Conservation (phyloP, 1,139 yeast species). For the Blastobotrys arbuscula region DNA sequence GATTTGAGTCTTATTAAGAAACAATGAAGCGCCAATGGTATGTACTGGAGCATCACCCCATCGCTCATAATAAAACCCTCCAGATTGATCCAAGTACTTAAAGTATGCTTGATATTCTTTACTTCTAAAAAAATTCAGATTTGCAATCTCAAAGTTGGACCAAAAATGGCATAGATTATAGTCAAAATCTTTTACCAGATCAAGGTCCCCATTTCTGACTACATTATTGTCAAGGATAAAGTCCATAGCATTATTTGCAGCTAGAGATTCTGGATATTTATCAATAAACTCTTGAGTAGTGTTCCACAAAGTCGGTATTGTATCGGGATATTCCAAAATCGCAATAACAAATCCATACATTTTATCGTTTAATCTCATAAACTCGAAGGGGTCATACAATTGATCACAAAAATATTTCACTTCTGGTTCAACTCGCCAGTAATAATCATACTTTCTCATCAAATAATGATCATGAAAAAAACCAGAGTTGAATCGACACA, state of each 20-base stretch:
- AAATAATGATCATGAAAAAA: slow-evolving; percentile 70
- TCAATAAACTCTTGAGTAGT: slow-evolving; percentile 61
- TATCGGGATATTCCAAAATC: slow-evolving; percentile 69
- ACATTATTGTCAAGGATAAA: slow-evolving; percentile 58
- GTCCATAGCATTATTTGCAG: slow-evolving; percentile 51
- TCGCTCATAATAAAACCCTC: slow-evolving; percentile 80
- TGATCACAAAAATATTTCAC: slow-evolving; percentile 78
- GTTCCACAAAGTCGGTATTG: slow-evolving; percentile 81
- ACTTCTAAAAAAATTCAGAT: slow-evolving; percentile 71
- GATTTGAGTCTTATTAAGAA: slow-evolving; percentile 62
- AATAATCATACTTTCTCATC: slow-evolving; percentile 65
- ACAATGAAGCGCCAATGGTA: slow-evolving; percentile 62
- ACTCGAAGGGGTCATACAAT: slow-evolving; percentile 68
- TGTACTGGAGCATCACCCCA: slow-evolving; percentile 99
- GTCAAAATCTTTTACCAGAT: slow-evolving; percentile 37
- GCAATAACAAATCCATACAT: slow-evolving; percentile 84
- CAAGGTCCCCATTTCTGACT: slow-evolving; percentile 36
- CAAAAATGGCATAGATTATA: slow-evolving; percentile 92
- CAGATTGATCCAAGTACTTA: slow-evolving; percentile 59
- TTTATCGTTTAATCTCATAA: slow-evolving; percentile 65
- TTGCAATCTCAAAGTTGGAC: slow-evolving; percentile 90
- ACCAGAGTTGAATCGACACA: slow-evolving; percentile 83
- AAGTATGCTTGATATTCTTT: slow-evolving; percentile 65
- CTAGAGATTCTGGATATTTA: slow-evolving; percentile 55
- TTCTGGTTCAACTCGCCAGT: slow-evolving; percentile 92